Conservation (phyloP, 352 stramenopile species). For the Aphanomyces cochlioides region DNA sequence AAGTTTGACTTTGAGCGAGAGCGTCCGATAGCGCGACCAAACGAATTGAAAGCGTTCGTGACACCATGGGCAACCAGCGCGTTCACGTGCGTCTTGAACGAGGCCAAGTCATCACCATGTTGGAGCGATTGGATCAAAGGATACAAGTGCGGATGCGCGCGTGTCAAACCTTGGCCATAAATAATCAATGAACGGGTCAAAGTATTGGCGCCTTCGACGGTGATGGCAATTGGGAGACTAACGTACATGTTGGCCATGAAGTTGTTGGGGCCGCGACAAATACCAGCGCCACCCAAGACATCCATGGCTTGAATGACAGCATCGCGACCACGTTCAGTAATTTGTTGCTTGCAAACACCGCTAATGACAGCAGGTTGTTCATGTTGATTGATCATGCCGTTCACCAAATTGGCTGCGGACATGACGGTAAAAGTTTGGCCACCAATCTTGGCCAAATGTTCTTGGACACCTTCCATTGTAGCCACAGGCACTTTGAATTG, state of each 20-base stretch:
- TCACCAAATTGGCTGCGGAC: slow-evolving; percentile 95
- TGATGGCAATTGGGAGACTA: slow-evolving; percentile 96
- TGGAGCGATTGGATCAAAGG: slow-evolving; percentile 97
- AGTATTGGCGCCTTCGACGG: slow-evolving; percentile 97
- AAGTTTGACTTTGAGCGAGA: slow-evolving; percentile 91
- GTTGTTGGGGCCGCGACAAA: slow-evolving; percentile 97
- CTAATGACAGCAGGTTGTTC: slow-evolving; percentile 97
- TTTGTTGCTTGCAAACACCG: slow-evolving; percentile 99
- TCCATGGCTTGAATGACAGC: slow-evolving; percentile 97
- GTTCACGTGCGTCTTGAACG: slow-evolving; percentile 92
- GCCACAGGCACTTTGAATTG: slow-evolving; percentile 98
- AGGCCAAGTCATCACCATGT: slow-evolving; percentile 89
- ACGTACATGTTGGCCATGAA: slow-evolving; percentile 96
- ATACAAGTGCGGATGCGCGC: slow-evolving; percentile 96
- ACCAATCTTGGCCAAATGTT: slow-evolving; percentile 92
- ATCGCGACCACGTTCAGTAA: slow-evolving; percentile 92
- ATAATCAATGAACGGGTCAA: slow-evolving; percentile 97
- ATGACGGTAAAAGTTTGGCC: slow-evolving; percentile 94
- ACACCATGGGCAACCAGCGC: slow-evolving; percentile 94
- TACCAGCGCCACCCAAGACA: slow-evolving; percentile 94
- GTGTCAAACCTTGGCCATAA: slow-evolving; percentile 97
- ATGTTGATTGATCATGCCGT: slow-evolving; percentile 98
- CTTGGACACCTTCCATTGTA: slow-evolving; percentile 97
- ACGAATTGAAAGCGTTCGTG: slow-evolving; percentile 87
- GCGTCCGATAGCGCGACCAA: slow-evolving; percentile 85